These are phyloP conservation scores for Leptoxyphium fumago DNA, from an alignment of 2,329 filamentous ascomycete genomes.

Conservation along the genomic window DNA sequence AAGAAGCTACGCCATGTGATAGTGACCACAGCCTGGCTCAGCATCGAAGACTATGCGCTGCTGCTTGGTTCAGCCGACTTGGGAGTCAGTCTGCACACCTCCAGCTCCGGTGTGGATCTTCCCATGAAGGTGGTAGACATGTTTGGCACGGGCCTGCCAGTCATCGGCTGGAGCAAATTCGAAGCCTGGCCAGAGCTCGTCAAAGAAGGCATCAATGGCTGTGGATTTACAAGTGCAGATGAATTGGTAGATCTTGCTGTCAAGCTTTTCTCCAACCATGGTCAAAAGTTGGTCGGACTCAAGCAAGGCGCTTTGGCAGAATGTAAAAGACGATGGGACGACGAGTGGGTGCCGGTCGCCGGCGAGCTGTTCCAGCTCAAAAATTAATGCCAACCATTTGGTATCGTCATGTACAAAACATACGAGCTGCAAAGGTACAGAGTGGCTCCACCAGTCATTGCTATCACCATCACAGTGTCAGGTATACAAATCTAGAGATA, in stretches of 20 bases:
- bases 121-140: conserved; percentile 99
- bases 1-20: conserved; percentile 55
- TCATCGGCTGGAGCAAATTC: conserved; percentile 73
- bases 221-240: conserved; percentile 60
- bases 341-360: conserved; percentile 80
- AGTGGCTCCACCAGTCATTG: too few relatives aligned
- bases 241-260: conserved; percentile 50
- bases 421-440: too few relatives aligned
- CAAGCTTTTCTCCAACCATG: conserved; percentile 45
- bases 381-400: too few relatives aligned
- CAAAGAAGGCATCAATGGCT: conserved; percentile 70
- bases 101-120: conserved; percentile 84
- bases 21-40: conserved; percentile 73
- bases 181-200: conserved; percentile 87
- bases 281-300: conserved; percentile 49
- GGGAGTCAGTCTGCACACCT: conserved; percentile 82
- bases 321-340: conserved; percentile 68
- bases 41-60: conserved; percentile 66
- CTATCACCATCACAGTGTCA: too few relatives aligned
- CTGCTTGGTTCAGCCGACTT: conserved; percentile 77
- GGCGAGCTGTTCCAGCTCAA: conserved; percentile 44
- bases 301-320: conserved; percentile 61
- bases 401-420: too few relatives aligned
- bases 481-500: too few relatives aligned
- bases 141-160: conserved; percentile 88